Evolutionary conservation across 768 basidiomycete species (phyloP), one percentile per base, ranked within the genome.

Genomic region (Naematelia aurantialba): DNA sequence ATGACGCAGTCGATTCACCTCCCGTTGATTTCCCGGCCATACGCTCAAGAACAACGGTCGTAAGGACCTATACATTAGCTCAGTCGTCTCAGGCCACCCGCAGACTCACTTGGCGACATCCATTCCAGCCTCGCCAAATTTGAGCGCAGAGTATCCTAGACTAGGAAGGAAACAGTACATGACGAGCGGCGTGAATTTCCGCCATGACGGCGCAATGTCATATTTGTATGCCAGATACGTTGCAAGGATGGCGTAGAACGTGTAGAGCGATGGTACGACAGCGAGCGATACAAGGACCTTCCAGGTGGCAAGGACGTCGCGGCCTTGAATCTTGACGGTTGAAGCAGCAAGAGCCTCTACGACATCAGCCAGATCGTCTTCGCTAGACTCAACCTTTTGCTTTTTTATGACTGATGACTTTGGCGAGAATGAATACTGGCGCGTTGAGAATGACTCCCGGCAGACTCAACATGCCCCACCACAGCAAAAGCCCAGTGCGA

Each of bases 301-400:
- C 94, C 94, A 98, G 3, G 92, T 92, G 0, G 91, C 92, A 17
- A 98, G 81, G n/a, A 97, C 94, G 68, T 98, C 94, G 42, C 89
- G 84, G n/a, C 87, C 94, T 19, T 89, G 89, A 52, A 98, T 85
- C 79, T 98, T 98, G 74, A 98, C 94, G 3, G 84, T 85, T 5
- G 93, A 97, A 1, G 88, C 91, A 27, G 94, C 94, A 59, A 98
- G 86, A 4, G 94, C 94, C 83, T 92, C 93, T 96, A 76, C 47
- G 49, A 4, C 27, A 24, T 39, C 49, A 53, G 21, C n/a, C 12
- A 19, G 53, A 45, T 14, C 8, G 45, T 45, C 10, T 10, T 14
- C 21, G 14, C 4, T 1, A 4, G 22, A 17, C 63, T 76, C 58
- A 57, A 90, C 91, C 89, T 83, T 88, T 89, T 2, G 91, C 91